phyloP scores from a whole-genome alignment of 108 stramenopile species.

The Seminavis robusta region DNA sequence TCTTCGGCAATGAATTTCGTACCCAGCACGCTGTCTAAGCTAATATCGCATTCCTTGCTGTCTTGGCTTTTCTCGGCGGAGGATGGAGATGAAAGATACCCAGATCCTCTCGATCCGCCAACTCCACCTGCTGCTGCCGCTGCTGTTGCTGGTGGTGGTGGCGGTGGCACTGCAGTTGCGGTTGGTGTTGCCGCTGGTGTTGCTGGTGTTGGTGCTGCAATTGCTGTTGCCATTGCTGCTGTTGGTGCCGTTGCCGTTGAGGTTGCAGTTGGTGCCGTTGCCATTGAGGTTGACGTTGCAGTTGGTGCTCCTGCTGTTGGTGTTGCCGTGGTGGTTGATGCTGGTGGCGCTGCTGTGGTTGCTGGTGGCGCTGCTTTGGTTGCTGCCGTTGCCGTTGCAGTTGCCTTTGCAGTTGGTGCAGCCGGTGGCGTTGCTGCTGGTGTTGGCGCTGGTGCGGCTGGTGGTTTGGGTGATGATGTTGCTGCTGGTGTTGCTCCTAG shows the following conservation, averaged over 20 bases:
- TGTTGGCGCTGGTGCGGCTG: constrained; percentile 1
- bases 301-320: too few species aligned
- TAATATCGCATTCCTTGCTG: neutral
- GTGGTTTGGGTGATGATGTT: constrained; percentile 1
- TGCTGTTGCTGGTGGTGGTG: neutral
- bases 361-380: neutral
- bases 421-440: constrained; percentile 1
- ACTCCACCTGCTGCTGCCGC: neutral
- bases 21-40: too few species aligned
- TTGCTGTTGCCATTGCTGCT: neutral
- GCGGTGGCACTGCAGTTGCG: neutral
- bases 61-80: neutral
- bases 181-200: too few species aligned
- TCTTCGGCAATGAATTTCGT: too few species aligned
- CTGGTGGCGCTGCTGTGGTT: constrained; percentile 1
- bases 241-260: neutral
- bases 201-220: neutral
- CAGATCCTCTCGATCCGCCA: neutral
- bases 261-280: neutral
- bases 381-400: neutral
- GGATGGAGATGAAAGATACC: neutral
- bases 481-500: neutral
- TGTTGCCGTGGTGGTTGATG: too few species aligned
- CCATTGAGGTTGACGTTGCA: neutral
- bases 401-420: neutral